Evolutionary conservation across 2,329 filamentous ascomycete species (phyloP), one percentile per base, ranked within the genome.

Genomic region (Amphichorda felina): DNA sequence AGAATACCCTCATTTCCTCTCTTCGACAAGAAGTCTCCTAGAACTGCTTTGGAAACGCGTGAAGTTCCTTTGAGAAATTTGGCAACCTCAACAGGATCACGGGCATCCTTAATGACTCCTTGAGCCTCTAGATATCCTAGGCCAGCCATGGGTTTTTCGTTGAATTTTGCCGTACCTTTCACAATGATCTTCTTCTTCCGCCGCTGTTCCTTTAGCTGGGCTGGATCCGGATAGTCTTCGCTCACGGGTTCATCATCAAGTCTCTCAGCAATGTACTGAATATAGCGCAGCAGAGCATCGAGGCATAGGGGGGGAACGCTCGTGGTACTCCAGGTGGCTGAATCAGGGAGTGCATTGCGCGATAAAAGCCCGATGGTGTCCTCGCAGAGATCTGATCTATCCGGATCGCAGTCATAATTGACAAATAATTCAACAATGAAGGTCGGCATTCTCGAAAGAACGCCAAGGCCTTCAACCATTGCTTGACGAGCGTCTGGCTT

Each of bases 301-400:
- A 98, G 67, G 49, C 91, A 98, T 3, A 98, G 64, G 1, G 91
- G 91, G 13, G 91, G 91, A 2, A 98, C 93, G 52, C 94, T 98
- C 5, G 89, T 95, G 9, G 91, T 98, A 55, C 93, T 98, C 91
- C 91, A 98, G 5, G 88, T 95, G 5, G 89, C 91, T 8, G 91
- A 94, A 55, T 98, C 91, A 1, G 91, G 93, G 44, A 98, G 82
- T 2, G 91, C 91, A 54, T 95, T 98, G 39, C 91, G 75, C 15
- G 91, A 89, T 13, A 98, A 65, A 24, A 98, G 70, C 1, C 91
- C 89, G 40, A 98, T 77, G 72, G 96, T 82, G 51, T 98, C 93
- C 61, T 94, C 84, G 50, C 91, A 98, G 5, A 98, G 63, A 60
- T 98, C 91, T 35, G 79, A 80, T 34, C 88, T 75, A 51, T 98